Base-by-base conservation (phyloP, 768 basidiomycete genomes). In the Lyophyllum decastes region DNA sequence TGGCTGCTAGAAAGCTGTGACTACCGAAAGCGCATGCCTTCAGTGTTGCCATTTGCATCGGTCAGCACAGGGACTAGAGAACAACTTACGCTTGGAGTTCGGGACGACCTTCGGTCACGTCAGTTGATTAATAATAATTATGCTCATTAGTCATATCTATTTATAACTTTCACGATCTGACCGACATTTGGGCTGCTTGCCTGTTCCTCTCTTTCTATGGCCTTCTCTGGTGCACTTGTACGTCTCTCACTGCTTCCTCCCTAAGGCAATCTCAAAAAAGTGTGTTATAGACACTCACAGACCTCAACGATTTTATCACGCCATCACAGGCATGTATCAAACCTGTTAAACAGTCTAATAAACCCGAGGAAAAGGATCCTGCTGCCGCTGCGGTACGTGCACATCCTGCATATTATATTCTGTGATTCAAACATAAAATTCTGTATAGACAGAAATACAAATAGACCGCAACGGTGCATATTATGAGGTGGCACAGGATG, bases 311-410 rank as follows among this genome's bases (percentile, higher is more conserved):
- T 73, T 99, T 95, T 71, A 92, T 99, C 43, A 90, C 93, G 0
- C 97, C 97, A 1, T 90, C 94, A 1, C 96, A 98, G 74, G 91
- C 91, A 19, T 99, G 97, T 73, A 98, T 98, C 74, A 97, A 98
- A 68, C 96, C 97, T 0, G 94, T 98, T 22, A 71, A 82, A 76
- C 71, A 82, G 58, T 56, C 67, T 5, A 76, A 80, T 62, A 69
- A 64, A 21, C 67, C 61, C 2, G 58, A 72, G 40, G 67, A 64
- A 55, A 72, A 65, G 54, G 69, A 71, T 58, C 55, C 70, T 9
- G 78, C 74, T 19, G 70, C 72, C 52, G 75, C 76, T 27, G 66
- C 73, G 52, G 79, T 81, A 60, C 52, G 72, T 66, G 16, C 41
- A 46, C 14, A 43, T 47, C 21, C 25, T 46, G 5, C 38, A 11